These are phyloP conservation scores for Erigeron philadelphicus DNA, from an alignment of 140 eudicot species.

Conservation along the genomic window DNA sequence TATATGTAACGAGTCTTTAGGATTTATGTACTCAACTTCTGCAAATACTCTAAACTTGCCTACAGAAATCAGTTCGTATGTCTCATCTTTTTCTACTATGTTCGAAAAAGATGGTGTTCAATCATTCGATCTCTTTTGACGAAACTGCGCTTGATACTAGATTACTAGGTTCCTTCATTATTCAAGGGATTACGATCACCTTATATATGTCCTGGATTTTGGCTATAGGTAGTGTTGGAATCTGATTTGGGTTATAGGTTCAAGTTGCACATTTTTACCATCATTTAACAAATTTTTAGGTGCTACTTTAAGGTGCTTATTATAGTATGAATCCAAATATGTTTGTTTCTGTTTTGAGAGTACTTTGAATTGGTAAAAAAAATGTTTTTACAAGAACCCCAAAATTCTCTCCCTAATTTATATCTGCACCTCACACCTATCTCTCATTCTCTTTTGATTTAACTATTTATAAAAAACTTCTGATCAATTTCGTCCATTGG, in stretches of 20 bases:
- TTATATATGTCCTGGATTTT: not conserved
- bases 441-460: conserved; percentile 13
- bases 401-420: conserved; percentile 29
- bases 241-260: not conserved
- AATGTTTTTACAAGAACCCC: conserved; percentile 1
- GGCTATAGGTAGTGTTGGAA: not conserved
- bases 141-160: not conserved
- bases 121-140: not conserved
- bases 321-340: not conserved
- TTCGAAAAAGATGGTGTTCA: not conserved
- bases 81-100: not conserved
- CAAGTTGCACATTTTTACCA: no score
- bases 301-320: not conserved
- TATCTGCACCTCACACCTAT: conserved; percentile 29
- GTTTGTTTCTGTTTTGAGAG: not conserved
- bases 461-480: conserved; percentile 11
- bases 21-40: not conserved
- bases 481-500: conserved; percentile 17
- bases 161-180: not conserved
- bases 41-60: no score
- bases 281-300: not conserved
- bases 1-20: not conserved
- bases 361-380: conserved; percentile 22
- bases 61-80: not conserved
- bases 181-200: not conserved